Evolutionary conservation across 2,329 filamentous ascomycete genomes (phyloP).

Genomic region (Hypoxylon rubiginosum): DNA sequence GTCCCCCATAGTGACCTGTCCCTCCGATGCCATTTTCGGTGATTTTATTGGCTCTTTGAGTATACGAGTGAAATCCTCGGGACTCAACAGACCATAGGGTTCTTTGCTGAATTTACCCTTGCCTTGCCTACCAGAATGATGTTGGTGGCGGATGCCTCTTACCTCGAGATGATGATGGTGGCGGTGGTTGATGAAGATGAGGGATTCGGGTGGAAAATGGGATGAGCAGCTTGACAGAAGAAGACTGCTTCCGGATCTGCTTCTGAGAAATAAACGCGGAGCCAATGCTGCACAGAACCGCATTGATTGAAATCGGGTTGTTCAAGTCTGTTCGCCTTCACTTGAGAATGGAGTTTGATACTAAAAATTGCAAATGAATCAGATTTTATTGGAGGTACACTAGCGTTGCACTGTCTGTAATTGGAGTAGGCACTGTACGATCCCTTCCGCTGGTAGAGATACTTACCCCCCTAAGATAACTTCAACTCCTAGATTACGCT

Average conservation of each 20-base stretch:
- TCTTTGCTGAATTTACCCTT: not conserved
- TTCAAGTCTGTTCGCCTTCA: not conserved
- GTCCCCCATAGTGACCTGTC: slow-evolving; percentile 12
- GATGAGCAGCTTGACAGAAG: not conserved
- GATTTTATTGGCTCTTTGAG: not conserved
- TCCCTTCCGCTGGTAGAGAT: not conserved
- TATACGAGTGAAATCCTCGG: slow-evolving; percentile 12
- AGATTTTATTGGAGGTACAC: slow-evolving; percentile 29
- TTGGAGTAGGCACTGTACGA: slow-evolving; percentile 5
- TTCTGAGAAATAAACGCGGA: slow-evolving; percentile 17
- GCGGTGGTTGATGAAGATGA: not conserved
- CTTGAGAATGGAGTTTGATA: not conserved
- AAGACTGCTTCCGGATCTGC: not conserved
- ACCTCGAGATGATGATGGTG: not conserved
- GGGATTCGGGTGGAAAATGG: slow-evolving; percentile 1
- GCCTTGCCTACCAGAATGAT: not conserved
- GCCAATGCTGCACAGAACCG: slow-evolving; percentile 11
- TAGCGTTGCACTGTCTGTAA: slow-evolving; percentile 9
- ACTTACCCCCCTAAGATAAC: too few relatives aligned
- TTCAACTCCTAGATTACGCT: too few relatives aligned
- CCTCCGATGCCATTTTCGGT: slow-evolving; percentile 2
- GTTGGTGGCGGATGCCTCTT: slow-evolving; percentile 1
- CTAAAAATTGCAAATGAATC: slow-evolving; percentile 28
- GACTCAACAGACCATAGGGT: not conserved
- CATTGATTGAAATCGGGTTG: slow-evolving; percentile 26